Evolutionary conservation across 768 basidiomycete species (phyloP).

Genomic region (Cubamyces lactineus): DNA sequence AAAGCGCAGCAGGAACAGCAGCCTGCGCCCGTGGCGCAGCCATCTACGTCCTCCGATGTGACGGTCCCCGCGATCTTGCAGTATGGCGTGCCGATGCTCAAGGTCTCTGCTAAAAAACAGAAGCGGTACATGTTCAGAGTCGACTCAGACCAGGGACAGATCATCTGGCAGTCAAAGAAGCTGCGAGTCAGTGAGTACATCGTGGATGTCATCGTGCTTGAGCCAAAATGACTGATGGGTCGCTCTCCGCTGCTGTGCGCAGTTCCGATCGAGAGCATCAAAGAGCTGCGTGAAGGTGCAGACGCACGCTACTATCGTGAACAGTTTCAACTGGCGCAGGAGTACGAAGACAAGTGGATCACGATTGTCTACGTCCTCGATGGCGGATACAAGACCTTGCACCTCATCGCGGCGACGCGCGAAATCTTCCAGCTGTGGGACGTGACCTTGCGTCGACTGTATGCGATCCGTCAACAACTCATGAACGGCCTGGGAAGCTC

Average conservation of each 20-base stretch:
- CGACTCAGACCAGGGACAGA: conserved; percentile 80
- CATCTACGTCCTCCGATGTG: conserved; percentile 38
- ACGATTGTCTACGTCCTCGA: conserved; percentile 82
- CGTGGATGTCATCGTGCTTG: neutral
- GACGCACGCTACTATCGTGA: conserved; percentile 74
- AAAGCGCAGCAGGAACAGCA: neutral
- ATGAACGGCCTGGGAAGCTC: conserved; percentile 68
- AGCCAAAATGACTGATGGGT: neutral
- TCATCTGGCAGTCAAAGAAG: conserved; percentile 77
- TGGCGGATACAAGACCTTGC: conserved; percentile 82
- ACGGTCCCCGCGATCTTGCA: conserved; percentile 61
- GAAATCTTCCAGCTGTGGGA: conserved; percentile 70
- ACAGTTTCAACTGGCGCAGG: conserved; percentile 64
- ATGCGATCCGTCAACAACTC: conserved; percentile 67
- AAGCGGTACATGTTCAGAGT: conserved; percentile 72
- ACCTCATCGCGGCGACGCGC: conserved; percentile 72
- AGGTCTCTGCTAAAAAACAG: conserved; percentile 78
- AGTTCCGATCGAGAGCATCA: conserved; percentile 89
- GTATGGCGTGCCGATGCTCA: conserved; percentile 75
- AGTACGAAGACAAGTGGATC: conserved; percentile 76
- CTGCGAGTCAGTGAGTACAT: conserved; percentile 59
- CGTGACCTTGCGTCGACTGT: conserved; percentile 62
- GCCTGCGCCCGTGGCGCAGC: conserved; percentile 18
- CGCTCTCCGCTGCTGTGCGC: neutral
- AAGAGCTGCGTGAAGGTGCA: conserved; percentile 77